A percentile compares a stretch with the other conserved stretches of the same genome.
Conservation (phyloP, 106 monocot species). For the Acorus gramineus region DNA sequence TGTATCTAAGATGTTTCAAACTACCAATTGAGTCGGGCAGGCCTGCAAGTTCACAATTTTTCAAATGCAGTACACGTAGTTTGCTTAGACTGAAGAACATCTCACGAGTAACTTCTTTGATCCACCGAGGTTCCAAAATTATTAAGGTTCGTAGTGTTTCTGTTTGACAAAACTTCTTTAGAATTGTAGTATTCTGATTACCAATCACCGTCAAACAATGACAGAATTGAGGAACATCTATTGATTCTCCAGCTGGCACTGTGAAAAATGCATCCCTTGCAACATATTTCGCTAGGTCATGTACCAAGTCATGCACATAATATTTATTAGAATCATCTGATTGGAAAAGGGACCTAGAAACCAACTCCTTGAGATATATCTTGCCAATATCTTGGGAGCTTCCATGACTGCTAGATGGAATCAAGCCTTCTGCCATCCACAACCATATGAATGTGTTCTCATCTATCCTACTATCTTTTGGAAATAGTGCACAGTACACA, state of each 20-base stretch:
- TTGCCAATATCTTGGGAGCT: slow-evolving; percentile 14
- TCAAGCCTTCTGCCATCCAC: slow-evolving; percentile 28
- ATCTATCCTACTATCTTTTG: neutral
- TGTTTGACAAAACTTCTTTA: neutral
- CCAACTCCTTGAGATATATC: slow-evolving; percentile 14
- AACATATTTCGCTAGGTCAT: slow-evolving; percentile 24
- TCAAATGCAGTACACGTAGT: slow-evolving; percentile 10
- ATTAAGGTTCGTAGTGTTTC: slow-evolving; percentile 6
- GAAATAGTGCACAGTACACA: slow-evolving; percentile 20
- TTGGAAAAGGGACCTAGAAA: slow-evolving; percentile 16
- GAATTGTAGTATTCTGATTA: neutral
- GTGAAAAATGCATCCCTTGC: slow-evolving; percentile 7
- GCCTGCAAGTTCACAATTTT: neutral
- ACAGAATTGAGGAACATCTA: slow-evolving; percentile 5
- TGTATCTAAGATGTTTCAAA: slow-evolving; percentile 29
- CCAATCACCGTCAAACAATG: neutral
- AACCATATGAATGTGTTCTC: slow-evolving; percentile 5
- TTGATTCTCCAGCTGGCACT: neutral
- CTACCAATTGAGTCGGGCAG: slow-evolving; percentile 11
- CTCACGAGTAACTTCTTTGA: neutral
- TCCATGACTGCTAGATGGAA: neutral
- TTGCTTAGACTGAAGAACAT: slow-evolving; percentile 3
- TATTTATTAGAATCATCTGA: neutral
- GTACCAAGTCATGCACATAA: slow-evolving; percentile 25
- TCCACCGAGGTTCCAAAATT: neutral